These are phyloP conservation scores for Saussurea involucrata DNA, from an alignment of 129 eudicot genomes.

Conservation along the genomic window DNA sequence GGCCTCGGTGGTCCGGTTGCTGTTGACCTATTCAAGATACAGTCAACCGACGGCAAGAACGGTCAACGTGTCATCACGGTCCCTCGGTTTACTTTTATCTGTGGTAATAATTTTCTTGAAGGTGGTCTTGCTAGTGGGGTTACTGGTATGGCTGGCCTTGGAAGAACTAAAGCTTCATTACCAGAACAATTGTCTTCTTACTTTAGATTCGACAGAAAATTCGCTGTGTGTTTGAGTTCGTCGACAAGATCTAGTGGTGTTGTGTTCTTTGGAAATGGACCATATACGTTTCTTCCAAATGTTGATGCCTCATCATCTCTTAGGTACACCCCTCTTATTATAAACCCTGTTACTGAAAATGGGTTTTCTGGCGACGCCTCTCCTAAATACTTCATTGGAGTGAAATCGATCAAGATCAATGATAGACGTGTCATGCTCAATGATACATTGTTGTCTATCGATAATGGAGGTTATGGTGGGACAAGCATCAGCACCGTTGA, in stretches of 20 bases:
- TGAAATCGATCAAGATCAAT: constrained; percentile 29
- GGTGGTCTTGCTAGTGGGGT: constrained; percentile 37
- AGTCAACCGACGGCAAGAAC: constrained; percentile 24
- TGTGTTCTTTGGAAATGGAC: constrained; percentile 36
- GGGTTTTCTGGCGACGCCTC: constrained; percentile 14
- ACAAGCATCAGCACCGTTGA: constrained; percentile 35
- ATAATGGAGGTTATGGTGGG: constrained; percentile 38
- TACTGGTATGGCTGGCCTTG: constrained; percentile 42
- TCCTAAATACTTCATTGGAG: constrained; percentile 36
- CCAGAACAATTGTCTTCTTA: constrained; percentile 31
- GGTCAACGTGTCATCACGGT: background rate
- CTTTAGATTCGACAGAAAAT: constrained; percentile 22
- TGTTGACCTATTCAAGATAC: constrained; percentile 17
- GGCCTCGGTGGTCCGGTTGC: constrained; percentile 18
- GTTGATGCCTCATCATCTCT: constrained; percentile 11
- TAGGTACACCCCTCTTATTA: constrained; percentile 27
- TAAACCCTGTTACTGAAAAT: constrained; percentile 22
- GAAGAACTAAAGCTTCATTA: constrained; percentile 25
- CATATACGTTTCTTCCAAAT: constrained; percentile 17
- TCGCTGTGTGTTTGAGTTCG: constrained; percentile 36
- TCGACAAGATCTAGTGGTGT: constrained; percentile 19
- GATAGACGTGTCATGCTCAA: constrained; percentile 20
- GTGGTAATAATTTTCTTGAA: constrained; percentile 5
- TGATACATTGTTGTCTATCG: constrained; percentile 28
- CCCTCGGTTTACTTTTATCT: constrained; percentile 10